Base-by-base conservation (phyloP, 768 basidiomycete genomes). In the Paxillus ammoniavirescens region DNA sequence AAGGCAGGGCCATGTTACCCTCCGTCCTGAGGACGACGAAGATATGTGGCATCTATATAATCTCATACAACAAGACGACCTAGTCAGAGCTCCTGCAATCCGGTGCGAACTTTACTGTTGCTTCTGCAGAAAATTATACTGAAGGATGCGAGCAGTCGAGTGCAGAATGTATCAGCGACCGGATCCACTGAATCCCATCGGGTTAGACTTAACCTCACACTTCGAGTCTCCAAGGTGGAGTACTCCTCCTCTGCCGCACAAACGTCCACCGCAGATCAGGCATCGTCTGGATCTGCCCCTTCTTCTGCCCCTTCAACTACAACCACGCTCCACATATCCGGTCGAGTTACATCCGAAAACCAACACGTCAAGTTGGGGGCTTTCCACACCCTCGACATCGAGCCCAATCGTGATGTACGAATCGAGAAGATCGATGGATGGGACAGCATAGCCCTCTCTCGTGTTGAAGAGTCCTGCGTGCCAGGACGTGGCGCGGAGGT, bases 41-140 rank as follows among this genome's bases (percentile, higher is more conserved):
- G 97, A 99, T 70, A 97, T 99, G 89, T 99, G 96, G 95, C 97
- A 99, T 78, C 78, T 98, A 28, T 99, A 98, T 72, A 98, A 99
- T 75, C 78, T 99, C 52, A 97, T 99, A 50, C 83, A 91, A 59
- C 78, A 88, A 75, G 91, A 90, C 15, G 95, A 98, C 65, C 74
- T 83, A 53, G 86, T 98, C 42, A 81, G 93, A 57, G 92, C 93
- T 12, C 79, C 89, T 47, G 92, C 94, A 9, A 78, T 98, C 55
- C 83, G 94, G 83, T 88, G 60, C 60, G 80, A 57, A 42, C 6
- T 54, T 21, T 42, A 33, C 35, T 8, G 33, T 15, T 10, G 41
- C 38, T 21, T 31, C 43, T 14, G n/a, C 15, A 10, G 47, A 49
- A 9, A 38, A 49, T 49, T 23, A 48, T 46, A 50, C 38, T 45